Base-by-base conservation (phyloP, 2,329 filamentous ascomycete species). In the Diaporthe vexans region DNA sequence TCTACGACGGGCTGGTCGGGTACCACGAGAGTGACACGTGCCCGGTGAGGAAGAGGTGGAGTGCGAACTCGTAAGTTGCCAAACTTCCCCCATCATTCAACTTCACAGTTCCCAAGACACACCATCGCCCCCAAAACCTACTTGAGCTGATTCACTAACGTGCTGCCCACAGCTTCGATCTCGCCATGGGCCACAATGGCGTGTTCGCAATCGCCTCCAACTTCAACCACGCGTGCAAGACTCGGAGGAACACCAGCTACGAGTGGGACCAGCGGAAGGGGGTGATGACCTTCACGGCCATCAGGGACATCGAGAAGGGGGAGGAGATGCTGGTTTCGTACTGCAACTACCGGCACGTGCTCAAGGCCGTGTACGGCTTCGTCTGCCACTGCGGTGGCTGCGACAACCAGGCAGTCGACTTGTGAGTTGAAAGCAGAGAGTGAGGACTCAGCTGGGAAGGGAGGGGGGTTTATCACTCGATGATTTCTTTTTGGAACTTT, bases 221-320 rank as follows among this genome's bases (percentile, higher is more conserved):
- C 3, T 91, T 92, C 81, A 92, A 92, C 78, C 90, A 92, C 78
- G 86, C 89, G 0, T 92, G 90, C 77, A 74, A 77, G 1, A 82
- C 84, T 0, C 79, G 77, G 4, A 79, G 84, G 71, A 89, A 86
- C 57, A 78, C 90, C 35, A 76, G 81, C 1, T 91, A 88, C 77
- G 76, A 61, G 0, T 89, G 85, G 76, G 83, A 88, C 68, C 8
- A 67, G 0, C 54, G 72, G 0, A 73, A 76, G 1, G 76, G 81
- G 9, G 79, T 81, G 4, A 84, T 92, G 46, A 79, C 83, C 0
- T 82, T 91, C 74, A 81, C 79, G 1, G 82, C 86, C 2, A 78
- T 78, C 11, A 79, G 77, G 3, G 79, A 83, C 2, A 69, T 90
- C 11, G 67, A 76, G 0, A 80, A 82, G 0, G 89, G 88, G 0